These are phyloP conservation scores for Lenzites betulinus DNA, from an alignment of 768 basidiomycete species.

Conservation along the genomic window DNA sequence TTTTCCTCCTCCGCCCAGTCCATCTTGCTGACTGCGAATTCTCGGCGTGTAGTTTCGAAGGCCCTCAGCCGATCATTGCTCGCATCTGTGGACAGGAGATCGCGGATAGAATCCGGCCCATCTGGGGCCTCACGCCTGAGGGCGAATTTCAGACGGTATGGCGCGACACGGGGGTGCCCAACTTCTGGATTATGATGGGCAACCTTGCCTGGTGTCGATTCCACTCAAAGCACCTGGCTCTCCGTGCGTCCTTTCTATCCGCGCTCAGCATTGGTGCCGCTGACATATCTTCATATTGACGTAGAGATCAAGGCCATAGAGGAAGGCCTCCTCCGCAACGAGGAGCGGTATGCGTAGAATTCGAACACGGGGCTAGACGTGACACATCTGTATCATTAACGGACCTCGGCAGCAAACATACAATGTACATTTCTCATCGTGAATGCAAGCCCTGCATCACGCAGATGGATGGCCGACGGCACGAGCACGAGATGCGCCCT, in stretches of 20 bases:
- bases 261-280: too few species aligned
- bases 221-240: conserved; percentile 65
- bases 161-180: conserved; percentile 52
- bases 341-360: conserved; percentile 5
- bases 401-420: background rate
- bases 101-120: conserved; percentile 45
- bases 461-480: background rate
- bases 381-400: background rate
- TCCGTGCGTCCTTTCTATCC: conserved; percentile 49
- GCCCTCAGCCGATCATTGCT: conserved; percentile 42
- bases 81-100: conserved; percentile 50
- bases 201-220: conserved; percentile 65
- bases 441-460: background rate
- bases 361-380: background rate
- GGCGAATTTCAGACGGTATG: conserved; percentile 57
- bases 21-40: background rate
- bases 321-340: conserved; percentile 41
- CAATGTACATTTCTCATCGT: background rate
- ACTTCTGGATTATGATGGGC: conserved; percentile 62
- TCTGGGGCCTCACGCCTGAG: conserved; percentile 69
- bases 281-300: background rate
- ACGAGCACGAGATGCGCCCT: too few species aligned
- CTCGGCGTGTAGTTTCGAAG: conserved; percentile 35
- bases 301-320: conserved; percentile 73
- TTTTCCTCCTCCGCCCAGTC: background rate